Percentiles rank a stretch among this genome's conserved stretches.
phyloP scores from a whole-genome alignment of 495 filamentous ascomycete genomes.

The Cladorrhinum samala region DNA sequence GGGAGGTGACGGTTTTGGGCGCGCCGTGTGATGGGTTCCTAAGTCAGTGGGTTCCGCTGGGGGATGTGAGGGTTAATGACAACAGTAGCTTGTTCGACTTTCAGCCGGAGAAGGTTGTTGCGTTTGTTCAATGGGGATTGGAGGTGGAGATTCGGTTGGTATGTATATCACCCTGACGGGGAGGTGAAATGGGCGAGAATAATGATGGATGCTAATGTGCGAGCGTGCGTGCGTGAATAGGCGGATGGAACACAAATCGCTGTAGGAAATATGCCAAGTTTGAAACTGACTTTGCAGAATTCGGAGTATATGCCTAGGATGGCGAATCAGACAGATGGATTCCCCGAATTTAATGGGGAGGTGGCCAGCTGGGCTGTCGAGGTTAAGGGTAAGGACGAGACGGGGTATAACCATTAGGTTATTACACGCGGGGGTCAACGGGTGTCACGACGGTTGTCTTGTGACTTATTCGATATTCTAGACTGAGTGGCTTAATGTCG shows the following conservation, averaged over 20 bases:
- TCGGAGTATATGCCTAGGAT: slow-evolving; percentile 12
- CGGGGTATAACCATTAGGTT: no score
- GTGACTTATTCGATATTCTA: no score
- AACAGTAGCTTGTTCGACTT: not conserved
- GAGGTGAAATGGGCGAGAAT: not conserved
- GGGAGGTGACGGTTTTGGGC: slow-evolving; percentile 15
- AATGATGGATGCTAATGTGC: not conserved
- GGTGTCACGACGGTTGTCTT: no score
- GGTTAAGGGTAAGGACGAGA: no score
- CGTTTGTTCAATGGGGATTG: slow-evolving; percentile 17
- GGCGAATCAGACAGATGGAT: slow-evolving; percentile 9
- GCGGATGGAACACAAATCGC: slow-evolving; percentile 11
- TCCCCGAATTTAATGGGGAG: slow-evolving; percentile 18
- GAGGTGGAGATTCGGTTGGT: slow-evolving; percentile 15
- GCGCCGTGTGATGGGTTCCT: slow-evolving; percentile 16
- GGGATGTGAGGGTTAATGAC: slow-evolving; percentile 7
- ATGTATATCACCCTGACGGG: slow-evolving; percentile 2
- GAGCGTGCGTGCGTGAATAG: slow-evolving; percentile 6
- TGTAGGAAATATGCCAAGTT: slow-evolving; percentile 9
- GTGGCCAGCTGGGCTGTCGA: slow-evolving; percentile 15
- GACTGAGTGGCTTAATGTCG: no score
- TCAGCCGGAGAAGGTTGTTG: slow-evolving; percentile 2
- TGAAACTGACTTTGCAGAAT: slow-evolving; percentile 19
- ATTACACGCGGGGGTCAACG: no score
- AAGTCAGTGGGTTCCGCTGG: slow-evolving; percentile 10